These are phyloP conservation scores for Botrytis elliptica DNA, from an alignment of 2,329 filamentous ascomycete species.

Conservation along the genomic window DNA sequence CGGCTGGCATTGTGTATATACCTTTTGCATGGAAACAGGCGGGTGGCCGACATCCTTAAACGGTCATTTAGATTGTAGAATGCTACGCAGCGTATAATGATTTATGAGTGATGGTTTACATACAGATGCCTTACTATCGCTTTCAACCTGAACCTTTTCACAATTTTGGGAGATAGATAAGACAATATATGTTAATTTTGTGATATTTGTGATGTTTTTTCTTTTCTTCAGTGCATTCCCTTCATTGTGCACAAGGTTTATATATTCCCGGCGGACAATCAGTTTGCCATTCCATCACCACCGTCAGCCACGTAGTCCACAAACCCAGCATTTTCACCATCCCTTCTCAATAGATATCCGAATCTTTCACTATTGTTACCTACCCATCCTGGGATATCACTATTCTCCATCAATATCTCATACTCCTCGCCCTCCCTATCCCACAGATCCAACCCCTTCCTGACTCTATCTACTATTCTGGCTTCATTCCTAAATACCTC, in stretches of 20 bases:
- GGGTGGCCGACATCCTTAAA: conserved; percentile 6
- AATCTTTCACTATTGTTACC: conserved; percentile 25
- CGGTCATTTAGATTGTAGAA: conserved; percentile 16
- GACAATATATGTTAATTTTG: not conserved
- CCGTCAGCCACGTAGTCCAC: conserved; percentile 22
- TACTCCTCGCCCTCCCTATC: conserved; percentile 39
- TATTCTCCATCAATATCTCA: conserved; percentile 42
- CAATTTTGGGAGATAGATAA: not conserved
- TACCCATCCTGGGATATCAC: conserved; percentile 46
- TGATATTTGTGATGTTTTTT: not conserved
- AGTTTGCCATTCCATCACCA: conserved; percentile 30
- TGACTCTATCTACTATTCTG: conserved; percentile 44
- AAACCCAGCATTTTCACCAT: conserved; percentile 29
- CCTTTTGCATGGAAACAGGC: not conserved
- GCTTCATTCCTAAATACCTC: conserved; percentile 42
- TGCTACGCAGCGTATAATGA: conserved; percentile 4
- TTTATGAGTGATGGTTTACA: not conserved
- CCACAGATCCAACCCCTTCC: conserved; percentile 46
- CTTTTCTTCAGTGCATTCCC: not conserved
- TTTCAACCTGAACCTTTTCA: not conserved
- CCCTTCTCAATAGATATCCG: conserved; percentile 30
- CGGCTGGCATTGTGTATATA: conserved; percentile 1
- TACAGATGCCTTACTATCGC: not conserved
- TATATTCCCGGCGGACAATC: not conserved
- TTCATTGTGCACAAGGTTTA: not conserved